These are phyloP conservation scores for Furcasterigmium furcatum DNA, from an alignment of 2,329 filamentous ascomycete species.

Conservation along the genomic window DNA sequence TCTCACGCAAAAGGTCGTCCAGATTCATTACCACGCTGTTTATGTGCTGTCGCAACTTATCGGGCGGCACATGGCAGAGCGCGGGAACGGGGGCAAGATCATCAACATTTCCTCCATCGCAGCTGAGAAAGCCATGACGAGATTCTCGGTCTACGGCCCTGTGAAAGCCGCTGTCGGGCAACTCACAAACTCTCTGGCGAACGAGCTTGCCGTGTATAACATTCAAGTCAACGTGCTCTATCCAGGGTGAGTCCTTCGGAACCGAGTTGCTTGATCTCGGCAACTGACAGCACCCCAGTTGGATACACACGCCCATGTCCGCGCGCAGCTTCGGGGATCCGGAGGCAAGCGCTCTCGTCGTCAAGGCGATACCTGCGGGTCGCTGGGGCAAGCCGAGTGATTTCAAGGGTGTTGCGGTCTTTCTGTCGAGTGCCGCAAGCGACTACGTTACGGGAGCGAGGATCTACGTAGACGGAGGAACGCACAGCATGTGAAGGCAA, in stretches of 20 bases:
- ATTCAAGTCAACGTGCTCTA: slow-evolving; percentile 12
- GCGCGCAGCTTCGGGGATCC: neutral
- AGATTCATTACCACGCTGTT: slow-evolving; percentile 8
- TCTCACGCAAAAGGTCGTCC: neutral
- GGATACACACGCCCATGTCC: neutral
- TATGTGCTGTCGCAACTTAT: slow-evolving; percentile 10
- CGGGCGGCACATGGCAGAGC: slow-evolving; percentile 10
- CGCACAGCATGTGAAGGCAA: neutral
- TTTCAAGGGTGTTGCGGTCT: slow-evolving; percentile 79
- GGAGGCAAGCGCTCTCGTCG: neutral
- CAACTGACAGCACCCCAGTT: neutral
- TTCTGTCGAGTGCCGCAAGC: slow-evolving; percentile 58
- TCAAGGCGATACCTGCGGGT: neutral
- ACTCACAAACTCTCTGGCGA: slow-evolving; percentile 12
- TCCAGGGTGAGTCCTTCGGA: slow-evolving; percentile 5
- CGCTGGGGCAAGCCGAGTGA: slow-evolving; percentile 77
- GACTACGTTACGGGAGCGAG: neutral
- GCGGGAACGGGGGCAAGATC: slow-evolving; percentile 11
- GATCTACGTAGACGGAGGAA: neutral
- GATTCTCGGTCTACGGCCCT: slow-evolving; percentile 13
- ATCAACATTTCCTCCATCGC: slow-evolving; percentile 15
- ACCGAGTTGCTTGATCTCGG: neutral
- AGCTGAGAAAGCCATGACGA: slow-evolving; percentile 10
- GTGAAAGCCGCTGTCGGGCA: slow-evolving; percentile 14
- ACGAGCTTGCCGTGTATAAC: slow-evolving; percentile 12